phyloP scores from a whole-genome alignment of 2,329 filamentous ascomycete species.

The Pseudogymnoascus sp. region DNA sequence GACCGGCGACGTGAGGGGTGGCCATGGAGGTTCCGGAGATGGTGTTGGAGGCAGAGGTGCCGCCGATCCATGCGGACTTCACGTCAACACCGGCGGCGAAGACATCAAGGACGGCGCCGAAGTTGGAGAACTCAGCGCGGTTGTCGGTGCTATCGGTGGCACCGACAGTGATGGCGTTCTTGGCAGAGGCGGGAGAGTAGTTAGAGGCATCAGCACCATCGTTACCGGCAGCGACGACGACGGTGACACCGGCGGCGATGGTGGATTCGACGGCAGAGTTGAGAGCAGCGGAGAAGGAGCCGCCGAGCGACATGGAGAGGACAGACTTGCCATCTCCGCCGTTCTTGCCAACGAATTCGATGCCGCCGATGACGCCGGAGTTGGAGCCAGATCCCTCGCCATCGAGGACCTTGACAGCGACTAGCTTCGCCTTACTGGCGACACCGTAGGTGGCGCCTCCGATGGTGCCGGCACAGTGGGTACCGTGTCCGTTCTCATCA shows the following conservation, averaged over 20 bases:
- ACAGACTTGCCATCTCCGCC: constrained; percentile 33
- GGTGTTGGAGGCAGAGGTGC: constrained; percentile 37
- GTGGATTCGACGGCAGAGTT: constrained; percentile 43
- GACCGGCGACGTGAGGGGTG: constrained; percentile 49
- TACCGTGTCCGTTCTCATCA: constrained; percentile 32
- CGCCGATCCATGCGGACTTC: constrained; percentile 39
- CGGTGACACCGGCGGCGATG: constrained; percentile 39
- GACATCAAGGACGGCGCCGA: constrained; percentile 40
- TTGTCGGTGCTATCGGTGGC: constrained; percentile 35
- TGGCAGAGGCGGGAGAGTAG: constrained; percentile 40
- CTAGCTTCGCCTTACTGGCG: constrained; percentile 31
- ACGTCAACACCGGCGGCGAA: constrained; percentile 42
- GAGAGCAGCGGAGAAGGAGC: constrained; percentile 35
- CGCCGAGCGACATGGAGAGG: constrained; percentile 49
- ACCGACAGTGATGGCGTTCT: constrained; percentile 45
- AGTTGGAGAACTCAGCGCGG: constrained; percentile 42
- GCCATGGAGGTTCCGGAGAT: constrained; percentile 57
- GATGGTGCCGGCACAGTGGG: constrained; percentile 31
- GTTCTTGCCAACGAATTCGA: constrained; percentile 30
- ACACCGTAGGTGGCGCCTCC: constrained; percentile 34
- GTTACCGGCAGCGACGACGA: constrained; percentile 50
- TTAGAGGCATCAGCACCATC: constrained; percentile 32
- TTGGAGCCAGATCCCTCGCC: constrained; percentile 25
- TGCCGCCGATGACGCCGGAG: constrained; percentile 31
- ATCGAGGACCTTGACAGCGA: constrained; percentile 33